Percentiles rank a stretch among this genome's conserved stretches.
Evolutionary conservation across 1,284 basidiomycete genomes (phyloP).

Genomic region (Ganoderma lingzhi): DNA sequence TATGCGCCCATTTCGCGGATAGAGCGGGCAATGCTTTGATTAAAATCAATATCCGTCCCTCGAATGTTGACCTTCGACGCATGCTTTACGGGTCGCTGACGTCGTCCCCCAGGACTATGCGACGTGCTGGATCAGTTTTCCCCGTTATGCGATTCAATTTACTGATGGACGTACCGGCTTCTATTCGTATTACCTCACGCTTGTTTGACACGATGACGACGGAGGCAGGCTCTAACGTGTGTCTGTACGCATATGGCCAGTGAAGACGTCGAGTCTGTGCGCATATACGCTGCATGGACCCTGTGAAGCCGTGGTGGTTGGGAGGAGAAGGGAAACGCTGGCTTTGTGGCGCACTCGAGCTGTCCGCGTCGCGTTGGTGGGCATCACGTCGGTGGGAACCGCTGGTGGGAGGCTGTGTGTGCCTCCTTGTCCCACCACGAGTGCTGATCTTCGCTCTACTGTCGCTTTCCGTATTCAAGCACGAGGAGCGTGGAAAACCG

Average conservation of each 20-base stretch:
- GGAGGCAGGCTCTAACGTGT: neutral
- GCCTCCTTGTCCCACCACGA: too few species aligned
- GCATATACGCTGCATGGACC: neutral
- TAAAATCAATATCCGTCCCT: constrained; percentile 4
- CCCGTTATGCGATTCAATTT: neutral
- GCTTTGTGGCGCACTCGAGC: neutral
- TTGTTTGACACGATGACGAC: neutral
- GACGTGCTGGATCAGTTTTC: neutral
- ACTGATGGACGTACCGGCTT: constrained; percentile 1
- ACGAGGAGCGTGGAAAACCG: too few species aligned
- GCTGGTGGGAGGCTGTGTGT: neutral
- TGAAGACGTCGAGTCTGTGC: neutral
- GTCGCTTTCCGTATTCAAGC: too few species aligned
- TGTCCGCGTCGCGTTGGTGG: neutral
- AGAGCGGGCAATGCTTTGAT: neutral
- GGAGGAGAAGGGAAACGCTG: neutral
- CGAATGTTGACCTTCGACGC: neutral
- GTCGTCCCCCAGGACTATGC: neutral
- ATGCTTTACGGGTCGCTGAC: constrained; percentile 5
- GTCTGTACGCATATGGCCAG: neutral
- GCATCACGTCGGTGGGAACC: constrained; percentile 6
- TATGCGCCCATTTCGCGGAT: neutral
- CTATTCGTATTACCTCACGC: neutral
- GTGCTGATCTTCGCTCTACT: too few species aligned
- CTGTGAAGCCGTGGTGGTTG: neutral